These are phyloP conservation scores for Erodium texanum DNA, from an alignment of 441 rosid genomes.

Conservation along the genomic window DNA sequence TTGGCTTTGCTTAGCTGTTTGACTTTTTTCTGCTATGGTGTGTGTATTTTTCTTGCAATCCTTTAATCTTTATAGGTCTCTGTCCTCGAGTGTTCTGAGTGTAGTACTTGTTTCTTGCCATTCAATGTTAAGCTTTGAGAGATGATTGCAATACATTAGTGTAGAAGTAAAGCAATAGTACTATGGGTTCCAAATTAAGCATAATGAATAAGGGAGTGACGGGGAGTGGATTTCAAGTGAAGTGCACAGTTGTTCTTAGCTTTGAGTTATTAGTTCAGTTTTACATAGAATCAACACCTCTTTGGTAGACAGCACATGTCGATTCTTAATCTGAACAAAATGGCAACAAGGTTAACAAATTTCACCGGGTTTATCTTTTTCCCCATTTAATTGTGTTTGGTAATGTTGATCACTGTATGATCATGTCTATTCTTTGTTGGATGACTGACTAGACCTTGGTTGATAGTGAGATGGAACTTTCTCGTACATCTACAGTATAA, in stretches of 20 bases:
- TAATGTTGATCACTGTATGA: background rate
- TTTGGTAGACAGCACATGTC: background rate
- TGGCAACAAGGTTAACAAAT: background rate
- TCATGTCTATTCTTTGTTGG: too few species aligned
- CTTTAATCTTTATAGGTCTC: background rate
- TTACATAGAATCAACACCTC: background rate
- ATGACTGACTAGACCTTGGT: background rate
- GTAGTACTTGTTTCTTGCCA: background rate
- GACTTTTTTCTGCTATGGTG: background rate
- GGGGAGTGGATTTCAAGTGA: background rate
- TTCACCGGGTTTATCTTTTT: background rate
- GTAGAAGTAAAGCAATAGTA: background rate
- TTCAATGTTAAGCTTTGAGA: background rate
- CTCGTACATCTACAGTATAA: background rate
- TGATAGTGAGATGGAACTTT: background rate
- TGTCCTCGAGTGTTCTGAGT: background rate
- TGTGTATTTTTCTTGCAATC: background rate
- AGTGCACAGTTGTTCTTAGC: background rate
- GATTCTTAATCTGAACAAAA: background rate
- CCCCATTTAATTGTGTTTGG: background rate
- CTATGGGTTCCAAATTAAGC: background rate
- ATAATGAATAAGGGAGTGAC: background rate
- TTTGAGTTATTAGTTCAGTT: background rate
- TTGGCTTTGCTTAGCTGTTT: too few species aligned
- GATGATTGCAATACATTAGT: background rate